Conservation (phyloP, 163 green algal species). For the Volvox carteri region DNA sequence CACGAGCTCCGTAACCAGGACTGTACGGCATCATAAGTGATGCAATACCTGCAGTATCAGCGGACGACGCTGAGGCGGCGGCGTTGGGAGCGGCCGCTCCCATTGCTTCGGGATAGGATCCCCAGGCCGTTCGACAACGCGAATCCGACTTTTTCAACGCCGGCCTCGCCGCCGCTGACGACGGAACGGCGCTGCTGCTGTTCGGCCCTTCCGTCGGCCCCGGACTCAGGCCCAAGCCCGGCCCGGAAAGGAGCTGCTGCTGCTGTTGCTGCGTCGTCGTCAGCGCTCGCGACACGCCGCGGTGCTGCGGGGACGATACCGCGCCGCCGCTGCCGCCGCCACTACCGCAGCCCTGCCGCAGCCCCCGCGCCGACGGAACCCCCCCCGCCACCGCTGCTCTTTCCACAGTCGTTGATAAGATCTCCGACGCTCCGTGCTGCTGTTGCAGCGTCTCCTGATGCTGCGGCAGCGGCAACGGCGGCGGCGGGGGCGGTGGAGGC, state of each 20-base stretch:
- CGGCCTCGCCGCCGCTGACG: neutral
- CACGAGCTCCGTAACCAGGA: neutral
- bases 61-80: neutral
- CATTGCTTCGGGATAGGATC: neutral
- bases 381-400: neutral
- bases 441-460: too few relatives aligned
- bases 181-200: neutral
- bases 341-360: neutral
- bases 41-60: neutral
- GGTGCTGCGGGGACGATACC: neutral
- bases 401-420: neutral
- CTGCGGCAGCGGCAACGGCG: neutral
- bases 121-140: constrained; percentile 16
- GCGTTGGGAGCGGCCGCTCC: neutral
- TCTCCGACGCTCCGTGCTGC: neutral
- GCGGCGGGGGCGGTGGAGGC: neutral
- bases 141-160: neutral
- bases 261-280: neutral
- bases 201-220: neutral
- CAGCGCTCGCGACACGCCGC: neutral
- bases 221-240: neutral
- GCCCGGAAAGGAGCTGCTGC: neutral
- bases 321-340: neutral
- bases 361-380: neutral
- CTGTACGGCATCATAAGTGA: too few relatives aligned